phyloP scores from a whole-genome alignment of 2,329 filamentous ascomycete species.

The Aspergillus chevalieri region DNA sequence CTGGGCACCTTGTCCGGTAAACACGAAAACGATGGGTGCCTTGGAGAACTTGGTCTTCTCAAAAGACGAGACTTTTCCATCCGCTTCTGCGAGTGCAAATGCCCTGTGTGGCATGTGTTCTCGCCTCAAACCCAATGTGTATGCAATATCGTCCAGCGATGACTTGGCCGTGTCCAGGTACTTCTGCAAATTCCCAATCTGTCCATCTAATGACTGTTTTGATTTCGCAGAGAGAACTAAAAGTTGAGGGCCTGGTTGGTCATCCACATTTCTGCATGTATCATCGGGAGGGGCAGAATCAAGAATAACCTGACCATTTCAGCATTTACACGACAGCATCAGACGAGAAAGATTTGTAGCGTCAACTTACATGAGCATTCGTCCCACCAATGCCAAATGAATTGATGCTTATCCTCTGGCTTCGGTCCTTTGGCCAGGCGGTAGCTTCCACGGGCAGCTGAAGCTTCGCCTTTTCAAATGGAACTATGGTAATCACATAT shows the following conservation, averaged over 20 bases:
- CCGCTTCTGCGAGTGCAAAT: not conserved
- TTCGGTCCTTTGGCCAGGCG: constrained; percentile 14
- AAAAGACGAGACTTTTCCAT: not conserved
- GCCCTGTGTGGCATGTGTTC: constrained; percentile 6
- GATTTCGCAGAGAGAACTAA: constrained; percentile 2
- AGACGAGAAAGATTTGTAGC: not conserved
- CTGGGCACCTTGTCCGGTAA: constrained; percentile 21
- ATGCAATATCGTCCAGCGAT: constrained; percentile 1
- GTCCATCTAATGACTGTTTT: not conserved
- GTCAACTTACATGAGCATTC: constrained; percentile 6
- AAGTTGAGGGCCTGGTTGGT: not conserved
- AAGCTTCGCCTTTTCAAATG: constrained; percentile 5
- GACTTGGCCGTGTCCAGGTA: not conserved
- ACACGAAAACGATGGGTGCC: constrained; percentile 12
- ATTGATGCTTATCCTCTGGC: constrained; percentile 20
- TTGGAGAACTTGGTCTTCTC: not conserved
- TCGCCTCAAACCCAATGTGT: constrained; percentile 3
- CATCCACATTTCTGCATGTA: not conserved
- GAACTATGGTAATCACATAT: constrained; percentile 2
- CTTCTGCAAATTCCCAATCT: not conserved
- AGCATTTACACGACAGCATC: not conserved
- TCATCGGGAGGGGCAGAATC: not conserved
- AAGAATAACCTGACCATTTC: not conserved
- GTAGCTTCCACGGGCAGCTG: constrained; percentile 3
- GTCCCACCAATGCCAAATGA: constrained; percentile 19